Evolutionary conservation across 2,329 filamentous ascomycete genomes (phyloP), one percentile per base, ranked within the genome.

Genomic region (Colletotrichum sp.): DNA sequence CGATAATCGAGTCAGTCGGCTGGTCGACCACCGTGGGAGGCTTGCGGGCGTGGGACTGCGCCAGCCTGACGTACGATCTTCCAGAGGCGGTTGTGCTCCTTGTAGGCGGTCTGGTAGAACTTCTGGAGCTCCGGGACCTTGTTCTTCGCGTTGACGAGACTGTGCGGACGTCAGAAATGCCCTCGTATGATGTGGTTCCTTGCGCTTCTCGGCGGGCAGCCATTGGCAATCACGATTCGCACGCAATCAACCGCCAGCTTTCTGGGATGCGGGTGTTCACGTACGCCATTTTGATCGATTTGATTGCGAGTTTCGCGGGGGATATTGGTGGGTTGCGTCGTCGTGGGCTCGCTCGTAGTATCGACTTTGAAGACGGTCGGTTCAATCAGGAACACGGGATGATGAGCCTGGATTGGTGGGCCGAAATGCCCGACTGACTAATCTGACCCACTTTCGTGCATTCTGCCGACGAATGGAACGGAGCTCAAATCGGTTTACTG

Each of bases 81-180:
- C 94, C 94, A 96, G 84, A 95, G 86, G 82, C 94, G 92, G 80
- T 92, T 88, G 85, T 93, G 91, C 78, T 88, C 86, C 82, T 91
- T 91, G 86, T 94, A 94, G 80, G 94, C 93, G 79, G 90, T 88
- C 88, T 96, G 94, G 89, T 95, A 95, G 80, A 91, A 86, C 82
- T 91, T 90, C 90, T 96, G 94, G 88, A 94, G 90, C 83, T 94
- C 82, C 73, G 94, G 93, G 82, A 96, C 94, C 82, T 90, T 91
- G 91, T 96, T 96, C 84, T 91, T 90, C 85, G 93, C 92, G 90
- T 94, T 88, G 88, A 95, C 79, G 83, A 93, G 82, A 83, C 90
- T 91, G 80, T 73, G 66, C 70, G 59, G 77, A 77, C 79, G 85
- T 80, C 84, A 83, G 79, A 79, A 80, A 79, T 72, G 71, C 57